phyloP scores from a whole-genome alignment of 75 land plant species.

The Azolla pinnata region DNA sequence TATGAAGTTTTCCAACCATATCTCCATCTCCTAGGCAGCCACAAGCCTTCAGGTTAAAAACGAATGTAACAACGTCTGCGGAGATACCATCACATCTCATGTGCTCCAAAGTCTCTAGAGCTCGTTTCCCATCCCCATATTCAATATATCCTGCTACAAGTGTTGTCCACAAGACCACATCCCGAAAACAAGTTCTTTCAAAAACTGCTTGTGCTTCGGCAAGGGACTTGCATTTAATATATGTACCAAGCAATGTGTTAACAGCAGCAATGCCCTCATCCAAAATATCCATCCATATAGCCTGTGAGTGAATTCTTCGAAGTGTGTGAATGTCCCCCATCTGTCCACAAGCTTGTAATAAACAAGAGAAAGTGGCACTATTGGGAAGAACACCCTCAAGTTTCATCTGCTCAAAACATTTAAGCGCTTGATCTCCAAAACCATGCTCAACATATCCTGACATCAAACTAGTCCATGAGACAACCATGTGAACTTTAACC shows the following conservation, averaged over 20 bases:
- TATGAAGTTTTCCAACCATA: neutral
- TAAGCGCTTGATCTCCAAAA: slow-evolving; percentile 11
- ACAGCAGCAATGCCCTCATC: neutral
- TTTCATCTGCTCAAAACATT: slow-evolving; percentile 32
- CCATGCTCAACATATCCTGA: slow-evolving; percentile 27
- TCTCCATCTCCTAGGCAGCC: neutral
- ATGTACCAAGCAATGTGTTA: slow-evolving; percentile 12
- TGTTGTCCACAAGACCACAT: slow-evolving; percentile 11
- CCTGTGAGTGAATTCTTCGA: neutral
- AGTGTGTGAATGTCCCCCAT: neutral
- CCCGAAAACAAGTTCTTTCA: neutral
- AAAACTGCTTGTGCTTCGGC: slow-evolving; percentile 4
- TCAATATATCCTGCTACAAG: slow-evolving; percentile 6
- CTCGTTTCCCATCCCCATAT: neutral
- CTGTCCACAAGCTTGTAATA: slow-evolving; percentile 23
- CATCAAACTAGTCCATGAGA: slow-evolving; percentile 54
- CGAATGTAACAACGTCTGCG: slow-evolving; percentile 2
- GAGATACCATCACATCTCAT: slow-evolving; percentile 8
- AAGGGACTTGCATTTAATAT: slow-evolving; percentile 8
- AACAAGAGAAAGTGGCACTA: slow-evolving; percentile 34
- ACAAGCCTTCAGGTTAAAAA: slow-evolving; percentile 3
- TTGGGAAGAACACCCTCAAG: slow-evolving; percentile 27
- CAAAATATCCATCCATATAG: neutral
- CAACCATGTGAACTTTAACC: slow-evolving; percentile 32
- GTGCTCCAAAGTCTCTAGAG: neutral